A percentile compares a stretch with the other conserved stretches of the same genome.
Evolutionary conservation across 148 eudicot genomes (phyloP).

Genomic region (Oxyria digyna): DNA sequence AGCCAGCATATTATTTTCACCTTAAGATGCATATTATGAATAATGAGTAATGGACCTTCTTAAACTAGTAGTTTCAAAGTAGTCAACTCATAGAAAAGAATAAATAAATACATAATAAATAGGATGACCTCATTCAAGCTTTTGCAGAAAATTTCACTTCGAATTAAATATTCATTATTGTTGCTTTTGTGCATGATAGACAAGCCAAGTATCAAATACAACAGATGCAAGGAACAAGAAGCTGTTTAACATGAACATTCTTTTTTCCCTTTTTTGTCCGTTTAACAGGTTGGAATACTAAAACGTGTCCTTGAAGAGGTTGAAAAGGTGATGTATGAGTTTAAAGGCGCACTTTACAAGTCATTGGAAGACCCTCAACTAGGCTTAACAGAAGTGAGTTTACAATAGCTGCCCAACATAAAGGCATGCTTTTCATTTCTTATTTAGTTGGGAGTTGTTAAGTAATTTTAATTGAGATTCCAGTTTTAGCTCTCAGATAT

Average conservation of each 20-base stretch:
- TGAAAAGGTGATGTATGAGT: constrained; percentile 93
- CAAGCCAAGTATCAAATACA: not conserved
- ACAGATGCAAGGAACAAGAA: not conserved
- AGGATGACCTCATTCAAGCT: not conserved
- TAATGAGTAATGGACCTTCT: not conserved
- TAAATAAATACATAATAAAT: not conserved
- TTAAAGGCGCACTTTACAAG: constrained; percentile 79
- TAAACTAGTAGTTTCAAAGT: not conserved
- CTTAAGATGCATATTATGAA: not conserved
- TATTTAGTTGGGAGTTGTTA: not conserved
- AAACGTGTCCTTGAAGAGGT: constrained; percentile 98
- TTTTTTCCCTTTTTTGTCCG: not conserved
- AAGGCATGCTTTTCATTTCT: not conserved
- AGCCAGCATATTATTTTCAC: no score
- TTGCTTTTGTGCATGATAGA: not conserved
- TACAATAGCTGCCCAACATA: not conserved
- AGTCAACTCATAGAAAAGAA: not conserved
- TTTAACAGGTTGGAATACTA: constrained; percentile 81
- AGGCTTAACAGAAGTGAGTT: constrained; percentile 65
- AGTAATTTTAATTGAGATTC: not conserved
- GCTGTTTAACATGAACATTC: not conserved
- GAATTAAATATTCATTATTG: not conserved
- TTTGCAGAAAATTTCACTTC: not conserved
- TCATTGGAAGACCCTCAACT: constrained; percentile 93
- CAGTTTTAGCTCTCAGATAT: not conserved